Conservation (phyloP, 176 grass and related monocot species). For the Rhipidocladum racemiflorum region DNA sequence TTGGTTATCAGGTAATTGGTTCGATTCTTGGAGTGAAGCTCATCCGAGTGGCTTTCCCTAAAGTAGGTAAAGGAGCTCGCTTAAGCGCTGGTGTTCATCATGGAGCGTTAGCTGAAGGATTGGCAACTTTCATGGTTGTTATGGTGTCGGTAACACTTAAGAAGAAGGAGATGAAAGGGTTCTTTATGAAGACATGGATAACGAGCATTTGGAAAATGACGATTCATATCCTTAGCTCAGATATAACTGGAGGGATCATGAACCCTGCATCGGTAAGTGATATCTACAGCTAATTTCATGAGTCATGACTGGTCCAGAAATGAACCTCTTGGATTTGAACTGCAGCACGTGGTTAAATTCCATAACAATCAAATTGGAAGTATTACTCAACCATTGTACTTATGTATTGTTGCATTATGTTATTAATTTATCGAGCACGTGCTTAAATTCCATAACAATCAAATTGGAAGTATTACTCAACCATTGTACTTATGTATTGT, state of each 20-base stretch:
- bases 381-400: not conserved
- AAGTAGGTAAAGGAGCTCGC: constrained; percentile 71
- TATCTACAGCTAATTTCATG: constrained; percentile 18
- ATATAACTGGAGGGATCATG: constrained; percentile 95
- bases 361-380: not conserved
- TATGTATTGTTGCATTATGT: not conserved
- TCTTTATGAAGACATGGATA: constrained; percentile 98
- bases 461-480: not conserved
- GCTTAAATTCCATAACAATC: not conserved
- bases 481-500: not conserved
- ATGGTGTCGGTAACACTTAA: constrained; percentile 74
- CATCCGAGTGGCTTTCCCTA: constrained; percentile 58
- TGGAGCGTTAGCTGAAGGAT: constrained; percentile 75
- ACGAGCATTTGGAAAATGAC: constrained; percentile 79
- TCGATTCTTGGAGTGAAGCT: constrained; percentile 59
- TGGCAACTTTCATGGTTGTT: constrained; percentile 83
- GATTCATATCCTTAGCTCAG: constrained; percentile 90
- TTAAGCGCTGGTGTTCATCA: constrained; percentile 66
- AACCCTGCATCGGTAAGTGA: constrained; percentile 93
- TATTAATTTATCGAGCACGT: not conserved
- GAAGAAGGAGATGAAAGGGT: constrained; percentile 73
- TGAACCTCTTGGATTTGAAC: constrained; percentile 22
- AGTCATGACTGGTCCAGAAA: constrained; percentile 16
- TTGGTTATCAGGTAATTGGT: constrained; percentile 62
- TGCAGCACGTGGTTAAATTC: not conserved